Evolutionary conservation across 805 yeast species (phyloP), one percentile per base, ranked within the genome.

Genomic region (Wickerhamomyces chambardii): DNA sequence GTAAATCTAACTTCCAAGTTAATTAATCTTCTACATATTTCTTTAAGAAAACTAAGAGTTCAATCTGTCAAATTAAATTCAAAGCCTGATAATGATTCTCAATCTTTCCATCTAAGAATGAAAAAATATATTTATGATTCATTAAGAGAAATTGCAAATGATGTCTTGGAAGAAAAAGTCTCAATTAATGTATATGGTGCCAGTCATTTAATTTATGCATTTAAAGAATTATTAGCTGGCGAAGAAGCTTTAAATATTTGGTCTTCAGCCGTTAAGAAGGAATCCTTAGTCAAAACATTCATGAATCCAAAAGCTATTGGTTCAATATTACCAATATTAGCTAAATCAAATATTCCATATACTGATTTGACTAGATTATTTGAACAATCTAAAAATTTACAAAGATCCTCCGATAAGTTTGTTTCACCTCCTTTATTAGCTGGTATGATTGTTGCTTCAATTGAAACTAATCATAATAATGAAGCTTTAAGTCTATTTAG

Each of bases 361-460:
- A 73, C 71, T 28, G 85, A 81, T 47, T 63, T 81, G 36, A 67
- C 74, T 53, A 54, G 62, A 19, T 63, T 83, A 44, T 82, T 68
- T 51, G 69, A 72, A 26, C 61, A 60, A 39, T 61, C 69, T 3
- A 58, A 59, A 15, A 47, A 57, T 4, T 46, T 53, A 55, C 16
- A 43, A 48, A 25, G 53, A 48, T 31, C 54, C 53, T n/a, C n/a
- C n/a, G n/a, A n/a, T 38, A 61, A 57, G 42, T 30, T 17, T 18
- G 21, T 36, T 2, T 63, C 65, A 36, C 57, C 59, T 29, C 73
- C 74, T 35, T 65, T 84, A 37, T 67, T 74, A 33, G 74, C 75
- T 31, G 82, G 89, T 34, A 76, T 84, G 74, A 82, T 86, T 37
- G 72, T 80, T 52, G 81, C 84, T 17, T 75, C 86, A 40, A 61